A percentile compares a stretch with the other conserved stretches of the same genome.
phyloP scores from a whole-genome alignment of 441 rosid genomes.

The Erodium trifolium region DNA sequence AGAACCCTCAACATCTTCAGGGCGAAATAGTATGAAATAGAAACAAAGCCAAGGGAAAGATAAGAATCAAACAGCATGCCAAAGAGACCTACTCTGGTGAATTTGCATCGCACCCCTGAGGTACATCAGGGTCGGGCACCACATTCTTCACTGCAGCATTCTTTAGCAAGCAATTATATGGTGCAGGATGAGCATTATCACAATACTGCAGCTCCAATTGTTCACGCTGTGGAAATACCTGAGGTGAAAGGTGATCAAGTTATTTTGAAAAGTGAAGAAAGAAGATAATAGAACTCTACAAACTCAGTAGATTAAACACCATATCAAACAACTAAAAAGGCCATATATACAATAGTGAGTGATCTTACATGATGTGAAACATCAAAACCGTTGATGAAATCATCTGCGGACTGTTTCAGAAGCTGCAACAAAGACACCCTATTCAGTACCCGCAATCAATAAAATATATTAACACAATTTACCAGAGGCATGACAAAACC shows the following conservation, averaged over 20 bases:
- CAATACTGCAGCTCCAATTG: slow-evolving; percentile 62
- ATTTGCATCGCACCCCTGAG: slow-evolving; percentile 56
- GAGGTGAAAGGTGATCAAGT: slow-evolving; percentile 8
- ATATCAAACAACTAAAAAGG: no score
- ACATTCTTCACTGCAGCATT: slow-evolving; percentile 46
- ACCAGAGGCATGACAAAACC: not conserved
- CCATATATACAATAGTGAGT: no score
- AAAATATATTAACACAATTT: not conserved
- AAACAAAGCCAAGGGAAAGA: slow-evolving; percentile 13
- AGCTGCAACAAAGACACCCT: slow-evolving; percentile 42
- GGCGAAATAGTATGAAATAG: slow-evolving; percentile 15
- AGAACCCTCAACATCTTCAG: slow-evolving; percentile 13
- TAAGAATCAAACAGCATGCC: not conserved
- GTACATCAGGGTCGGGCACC: slow-evolving; percentile 75
- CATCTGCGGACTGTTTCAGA: slow-evolving; percentile 63
- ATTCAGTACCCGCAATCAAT: slow-evolving; percentile 17
- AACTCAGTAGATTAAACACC: not conserved
- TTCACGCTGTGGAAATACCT: slow-evolving; percentile 62
- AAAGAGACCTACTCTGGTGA: slow-evolving; percentile 61
- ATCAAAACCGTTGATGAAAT: slow-evolving; percentile 59
- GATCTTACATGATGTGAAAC: slow-evolving; percentile 62
- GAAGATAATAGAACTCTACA: not conserved
- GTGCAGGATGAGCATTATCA: slow-evolving; percentile 39
- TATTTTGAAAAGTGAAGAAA: not conserved
- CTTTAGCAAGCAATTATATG: slow-evolving; percentile 33